Evolutionary conservation across 352 stramenopile species (phyloP).

Genomic region (Globisporangium emineosum): DNA sequence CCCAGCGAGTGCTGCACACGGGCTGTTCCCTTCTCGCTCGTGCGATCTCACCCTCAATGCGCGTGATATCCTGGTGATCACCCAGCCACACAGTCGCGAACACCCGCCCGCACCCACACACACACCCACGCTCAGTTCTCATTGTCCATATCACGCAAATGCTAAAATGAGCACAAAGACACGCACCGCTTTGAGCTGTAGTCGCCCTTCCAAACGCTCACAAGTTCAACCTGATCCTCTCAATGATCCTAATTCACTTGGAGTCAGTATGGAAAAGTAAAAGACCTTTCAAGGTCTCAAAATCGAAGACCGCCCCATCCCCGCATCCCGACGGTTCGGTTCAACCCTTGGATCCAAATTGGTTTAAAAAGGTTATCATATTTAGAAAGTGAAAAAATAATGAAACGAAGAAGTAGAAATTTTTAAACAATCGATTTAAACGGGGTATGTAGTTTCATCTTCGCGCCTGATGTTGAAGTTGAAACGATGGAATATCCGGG

Average conservation of each 20-base stretch:
- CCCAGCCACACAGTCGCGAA: no score
- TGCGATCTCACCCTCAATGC: no score
- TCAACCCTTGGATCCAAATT: not conserved
- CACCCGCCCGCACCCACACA: no score
- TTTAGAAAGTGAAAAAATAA: not conserved
- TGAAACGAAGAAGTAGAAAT: not conserved
- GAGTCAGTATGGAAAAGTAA: not conserved
- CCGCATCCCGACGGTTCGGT: constrained; percentile 4
- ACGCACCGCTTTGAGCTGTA: no score
- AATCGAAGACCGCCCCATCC: not conserved
- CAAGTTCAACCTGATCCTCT: constrained; percentile 5
- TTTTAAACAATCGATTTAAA: not conserved
- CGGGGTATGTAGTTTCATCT: not conserved
- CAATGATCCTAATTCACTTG: constrained; percentile 1
- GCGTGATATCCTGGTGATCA: no score
- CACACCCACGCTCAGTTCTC: no score
- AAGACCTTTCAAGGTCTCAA: constrained; percentile 7
- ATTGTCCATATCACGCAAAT: no score
- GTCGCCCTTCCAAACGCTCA: no score
- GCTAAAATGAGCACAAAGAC: no score
- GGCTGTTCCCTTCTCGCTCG: no score
- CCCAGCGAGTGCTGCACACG: no score
- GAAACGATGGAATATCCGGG: not conserved
- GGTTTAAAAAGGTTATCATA: not conserved
- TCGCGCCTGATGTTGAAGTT: constrained; percentile 5